A percentile compares a stretch with the other conserved stretches of the same genome.
Conservation (phyloP, 1,139 yeast genomes). For the Candida neerlandica region DNA sequence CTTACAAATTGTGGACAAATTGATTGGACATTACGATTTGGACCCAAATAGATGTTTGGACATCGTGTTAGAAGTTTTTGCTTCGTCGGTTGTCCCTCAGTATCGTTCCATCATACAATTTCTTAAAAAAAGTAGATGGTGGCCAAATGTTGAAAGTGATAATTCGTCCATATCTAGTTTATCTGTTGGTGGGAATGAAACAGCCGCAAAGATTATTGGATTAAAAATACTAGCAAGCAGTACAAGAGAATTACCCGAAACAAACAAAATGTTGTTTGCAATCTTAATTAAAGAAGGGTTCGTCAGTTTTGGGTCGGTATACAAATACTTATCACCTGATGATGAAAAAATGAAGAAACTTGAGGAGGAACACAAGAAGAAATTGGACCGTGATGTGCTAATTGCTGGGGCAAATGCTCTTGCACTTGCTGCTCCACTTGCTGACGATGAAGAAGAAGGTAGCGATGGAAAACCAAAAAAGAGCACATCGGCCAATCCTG, state of each 20-base stretch:
- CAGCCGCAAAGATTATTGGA: conserved; percentile 63
- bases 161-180: conserved; percentile 31
- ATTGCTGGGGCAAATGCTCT: conserved; percentile 76
- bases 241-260: conserved; percentile 43
- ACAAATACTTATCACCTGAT: conserved; percentile 54
- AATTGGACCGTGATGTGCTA: conserved; percentile 62
- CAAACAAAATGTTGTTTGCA: conserved; percentile 48
- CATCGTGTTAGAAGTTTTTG: conserved; percentile 54
- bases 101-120: conserved; percentile 51
- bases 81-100: conserved; percentile 47
- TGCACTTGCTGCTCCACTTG: conserved; percentile 85
- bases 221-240: conserved; percentile 46
- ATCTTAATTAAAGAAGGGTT: conserved; percentile 71
- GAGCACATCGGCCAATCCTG: conserved; percentile 13
- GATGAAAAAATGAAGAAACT: conserved; percentile 43
- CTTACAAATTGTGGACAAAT: conserved; percentile 52
- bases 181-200: conserved; percentile 66
- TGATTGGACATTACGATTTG: conserved; percentile 76
- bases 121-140: conserved; percentile 59
- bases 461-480: conserved; percentile 19
- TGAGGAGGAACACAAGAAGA: conserved; percentile 49
- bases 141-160: conserved; percentile 54
- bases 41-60: conserved; percentile 79
- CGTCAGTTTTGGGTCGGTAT: conserved; percentile 64
- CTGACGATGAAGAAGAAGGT: conserved; percentile 56